Percentiles rank a stretch among this genome's conserved stretches.
Evolutionary conservation across 2,329 filamentous ascomycete genomes (phyloP).

Genomic region (Pyrenophora graminea): DNA sequence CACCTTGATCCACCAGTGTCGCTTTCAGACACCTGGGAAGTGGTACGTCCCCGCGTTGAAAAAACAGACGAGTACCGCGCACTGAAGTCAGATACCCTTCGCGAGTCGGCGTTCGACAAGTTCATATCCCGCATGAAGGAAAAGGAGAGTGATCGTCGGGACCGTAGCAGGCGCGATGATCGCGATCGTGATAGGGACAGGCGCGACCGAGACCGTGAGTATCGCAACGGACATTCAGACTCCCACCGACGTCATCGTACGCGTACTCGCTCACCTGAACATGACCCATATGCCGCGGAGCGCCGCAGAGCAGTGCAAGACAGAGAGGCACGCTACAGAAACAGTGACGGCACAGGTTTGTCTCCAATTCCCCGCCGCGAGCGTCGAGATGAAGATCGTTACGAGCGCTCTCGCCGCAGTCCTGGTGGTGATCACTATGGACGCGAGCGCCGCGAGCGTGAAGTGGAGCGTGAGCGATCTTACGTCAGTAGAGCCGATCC

Average conservation of each 20-base stretch:
- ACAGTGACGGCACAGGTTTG: constrained; percentile 70
- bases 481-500: constrained; percentile 81
- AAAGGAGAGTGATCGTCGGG: constrained; percentile 71
- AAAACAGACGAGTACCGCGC: constrained; percentile 83
- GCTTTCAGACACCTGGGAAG: constrained; percentile 82
- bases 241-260: constrained; percentile 55
- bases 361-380: constrained; percentile 56
- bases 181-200: constrained; percentile 53
- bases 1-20: constrained; percentile 84
- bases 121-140: constrained; percentile 88
- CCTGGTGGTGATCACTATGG: constrained; percentile 70
- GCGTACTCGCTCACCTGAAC: constrained; percentile 85
- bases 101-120: constrained; percentile 86
- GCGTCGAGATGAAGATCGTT: constrained; percentile 45
- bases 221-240: constrained; percentile 47
- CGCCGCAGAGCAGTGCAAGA: constrained; percentile 91
- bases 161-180: constrained; percentile 44
- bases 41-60: constrained; percentile 77
- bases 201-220: constrained; percentile 46
- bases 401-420: constrained; percentile 61
- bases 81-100: constrained; percentile 79
- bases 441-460: constrained; percentile 82
- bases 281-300: constrained; percentile 93
- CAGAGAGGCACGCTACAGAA: constrained; percentile 90
- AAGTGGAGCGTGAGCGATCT: constrained; percentile 85